A percentile compares a stretch with the other conserved stretches of the same genome.
Conservation (phyloP, 202 grass and related monocot genomes). For the Schoenoplectus tabernaemontani region DNA sequence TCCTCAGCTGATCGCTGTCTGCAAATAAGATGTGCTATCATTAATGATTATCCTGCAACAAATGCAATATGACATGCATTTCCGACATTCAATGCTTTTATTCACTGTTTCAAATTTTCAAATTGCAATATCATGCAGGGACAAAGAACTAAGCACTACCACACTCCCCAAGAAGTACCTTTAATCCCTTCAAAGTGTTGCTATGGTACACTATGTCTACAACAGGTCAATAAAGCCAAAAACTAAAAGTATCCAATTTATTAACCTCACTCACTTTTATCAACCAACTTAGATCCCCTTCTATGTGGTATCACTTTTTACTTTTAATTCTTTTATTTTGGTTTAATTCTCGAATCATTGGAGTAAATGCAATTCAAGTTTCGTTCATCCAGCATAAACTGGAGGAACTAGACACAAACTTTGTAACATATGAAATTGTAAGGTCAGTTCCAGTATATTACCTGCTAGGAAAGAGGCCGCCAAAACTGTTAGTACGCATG, state of each 20-base stretch:
- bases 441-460: not conserved
- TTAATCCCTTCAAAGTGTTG: not conserved
- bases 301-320: not conserved
- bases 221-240: not conserved
- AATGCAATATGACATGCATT: not conserved
- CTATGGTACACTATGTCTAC: not conserved
- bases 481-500: conserved; percentile 66
- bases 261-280: not conserved
- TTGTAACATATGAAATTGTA: not conserved
- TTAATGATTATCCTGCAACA: not conserved
- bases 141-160: not conserved
- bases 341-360: not conserved
- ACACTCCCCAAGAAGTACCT: not conserved
- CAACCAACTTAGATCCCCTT: not conserved
- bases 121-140: not conserved
- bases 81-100: not conserved
- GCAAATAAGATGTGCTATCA: not conserved
- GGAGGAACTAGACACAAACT: not conserved
- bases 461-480: conserved; percentile 56
- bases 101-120: not conserved
- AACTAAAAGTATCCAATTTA: not conserved
- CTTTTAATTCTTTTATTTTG: not conserved
- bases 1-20: conserved; percentile 82
- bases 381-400: not conserved
- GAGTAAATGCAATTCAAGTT: not conserved